These are phyloP conservation scores for Fusarium avenaceum DNA, from an alignment of 2,329 filamentous ascomycete genomes.

Conservation along the genomic window DNA sequence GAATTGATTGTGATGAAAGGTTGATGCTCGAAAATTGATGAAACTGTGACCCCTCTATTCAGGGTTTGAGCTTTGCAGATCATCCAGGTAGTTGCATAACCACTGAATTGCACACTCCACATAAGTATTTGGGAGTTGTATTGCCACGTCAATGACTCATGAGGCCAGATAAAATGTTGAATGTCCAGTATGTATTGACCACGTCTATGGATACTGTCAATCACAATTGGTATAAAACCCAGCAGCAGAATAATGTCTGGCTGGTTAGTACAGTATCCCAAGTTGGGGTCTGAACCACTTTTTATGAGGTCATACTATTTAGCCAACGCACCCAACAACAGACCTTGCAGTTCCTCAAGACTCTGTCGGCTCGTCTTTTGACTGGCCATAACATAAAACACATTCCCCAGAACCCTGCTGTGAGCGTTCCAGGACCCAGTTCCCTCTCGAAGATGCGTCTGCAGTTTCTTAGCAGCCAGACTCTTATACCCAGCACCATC, in stretches of 20 bases:
- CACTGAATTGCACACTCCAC: background rate
- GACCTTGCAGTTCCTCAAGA: conserved; percentile 41
- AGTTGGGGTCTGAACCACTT: background rate
- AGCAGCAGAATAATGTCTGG: background rate
- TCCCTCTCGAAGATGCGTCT: conserved; percentile 53
- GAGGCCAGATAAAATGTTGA: background rate
- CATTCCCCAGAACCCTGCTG: conserved; percentile 68
- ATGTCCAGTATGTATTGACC: background rate
- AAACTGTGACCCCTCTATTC: conserved; percentile 12
- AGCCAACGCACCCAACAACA: conserved; percentile 35
- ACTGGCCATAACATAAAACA: conserved; percentile 70
- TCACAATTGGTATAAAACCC: background rate
- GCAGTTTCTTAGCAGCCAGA: conserved; percentile 60
- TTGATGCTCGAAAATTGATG: conserved; percentile 6
- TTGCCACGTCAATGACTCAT: background rate
- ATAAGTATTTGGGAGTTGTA: background rate
- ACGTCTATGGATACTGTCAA: background rate
- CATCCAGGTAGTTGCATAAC: conserved; percentile 24
- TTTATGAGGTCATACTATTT: conserved; percentile 22
- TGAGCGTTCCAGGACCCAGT: conserved; percentile 63
- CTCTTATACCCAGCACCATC: conserved; percentile 63
- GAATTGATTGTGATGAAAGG: conserved; percentile 3
- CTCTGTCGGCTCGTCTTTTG: conserved; percentile 58
- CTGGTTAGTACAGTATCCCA: background rate
- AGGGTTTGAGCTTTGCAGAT: conserved; percentile 11